phyloP scores from a whole-genome alignment of 306 rosid species.

The Prunus persica region Prunus_persica_NCBIv2 NC_034012.1:10696001-10696500 shows the following conservation, averaged over 20 bases:
- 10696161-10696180: slow-evolving; percentile 21
- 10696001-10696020: no score
- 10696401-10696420: slow-evolving; percentile 53
- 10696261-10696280: slow-evolving; percentile 39
- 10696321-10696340: slow-evolving; percentile 27
- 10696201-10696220: slow-evolving; percentile 22
- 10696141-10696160: slow-evolving; percentile 45
- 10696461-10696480: slow-evolving; percentile 49
- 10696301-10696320: slow-evolving; percentile 43
- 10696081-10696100: background rate
- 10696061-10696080: slow-evolving; percentile 8
- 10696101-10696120: background rate
- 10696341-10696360: slow-evolving; percentile 59
- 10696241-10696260: slow-evolving; percentile 32
- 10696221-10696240: slow-evolving; percentile 30
- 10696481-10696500: slow-evolving; percentile 37
- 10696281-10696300: slow-evolving; percentile 42
- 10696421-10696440: slow-evolving; percentile 59
- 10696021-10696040: background rate
- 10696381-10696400: slow-evolving; percentile 71
- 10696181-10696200: slow-evolving; percentile 7
- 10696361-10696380: slow-evolving; percentile 48
- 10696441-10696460: slow-evolving; percentile 48
- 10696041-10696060: background rate
- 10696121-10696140: slow-evolving; percentile 46